These are phyloP conservation scores for Pythium graminicola DNA, from an alignment of 352 stramenopile genomes.

Conservation along the genomic window DNA sequence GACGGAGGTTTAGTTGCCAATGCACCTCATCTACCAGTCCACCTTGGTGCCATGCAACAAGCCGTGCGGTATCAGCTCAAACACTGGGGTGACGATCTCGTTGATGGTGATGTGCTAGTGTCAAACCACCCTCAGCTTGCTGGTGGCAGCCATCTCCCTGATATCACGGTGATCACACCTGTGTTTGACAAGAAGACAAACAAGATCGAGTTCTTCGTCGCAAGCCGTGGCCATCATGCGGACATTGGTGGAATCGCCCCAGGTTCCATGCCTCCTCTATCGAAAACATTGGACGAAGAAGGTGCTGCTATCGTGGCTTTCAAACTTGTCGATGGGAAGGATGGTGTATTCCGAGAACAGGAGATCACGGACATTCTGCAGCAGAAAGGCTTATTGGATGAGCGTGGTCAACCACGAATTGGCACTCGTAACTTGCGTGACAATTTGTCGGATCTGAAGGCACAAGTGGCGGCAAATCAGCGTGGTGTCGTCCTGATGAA, in stretches of 20 bases:
- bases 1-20: slow-evolving; percentile 99
- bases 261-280: slow-evolving; percentile 93
- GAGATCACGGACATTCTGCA: slow-evolving; percentile 95
- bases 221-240: slow-evolving; percentile 96
- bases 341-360: slow-evolving; percentile 94
- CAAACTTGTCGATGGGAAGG: slow-evolving; percentile 94
- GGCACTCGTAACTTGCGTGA: slow-evolving; percentile 96
- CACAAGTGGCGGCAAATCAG: slow-evolving; percentile 98
- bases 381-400: slow-evolving; percentile 80
- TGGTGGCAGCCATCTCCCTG: slow-evolving; percentile 95
- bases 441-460: slow-evolving; percentile 96
- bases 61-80: slow-evolving; percentile 94
- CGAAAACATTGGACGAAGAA: slow-evolving; percentile 95
- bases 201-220: slow-evolving; percentile 97
- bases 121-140: slow-evolving; percentile 99
- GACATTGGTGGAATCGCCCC: slow-evolving; percentile 98
- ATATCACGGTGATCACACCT: slow-evolving; percentile 99
- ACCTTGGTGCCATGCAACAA: slow-evolving; percentile 98
- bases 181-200: slow-evolving; percentile 91
- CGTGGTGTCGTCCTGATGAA: slow-evolving; percentile 94
- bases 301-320: slow-evolving; percentile 98
- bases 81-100: slow-evolving; percentile 87
- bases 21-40: slow-evolving; percentile 97
- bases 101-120: slow-evolving; percentile 96
- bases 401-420: slow-evolving; percentile 76